Evolutionary conservation across 768 basidiomycete species (phyloP), one percentile per base, ranked within the genome.

Genomic region (Leccinellum albellum): DNA sequence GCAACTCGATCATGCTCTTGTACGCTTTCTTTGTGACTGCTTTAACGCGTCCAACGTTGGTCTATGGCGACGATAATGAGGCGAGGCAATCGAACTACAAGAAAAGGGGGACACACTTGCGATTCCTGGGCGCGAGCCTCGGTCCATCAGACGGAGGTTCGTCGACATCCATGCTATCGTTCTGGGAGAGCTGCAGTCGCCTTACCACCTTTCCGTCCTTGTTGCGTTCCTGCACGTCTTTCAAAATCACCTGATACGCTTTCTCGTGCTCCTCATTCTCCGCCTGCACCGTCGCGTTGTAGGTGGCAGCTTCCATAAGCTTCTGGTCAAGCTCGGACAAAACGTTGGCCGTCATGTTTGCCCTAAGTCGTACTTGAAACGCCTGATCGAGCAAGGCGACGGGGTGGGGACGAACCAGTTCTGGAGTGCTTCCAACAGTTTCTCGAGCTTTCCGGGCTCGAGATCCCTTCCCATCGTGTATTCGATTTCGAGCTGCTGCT

Each of bases 401-500:
- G 9, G 13, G 23, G 23, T 29, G 26, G 45, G 37, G 24, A 70
- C 84, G 57, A 47, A 88, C 89, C 90, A 92, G 59, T 83, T 78
- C 57, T 83, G 76, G 47, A 92, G 74, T 0, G 88, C 84, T 1
- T 74, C 73, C 44, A 91, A 71, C 2, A 93, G 70, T 21, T 73
- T 73, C 59, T 86, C 83, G 23, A 89, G 69, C 65, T 83, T 83
- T 10, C 83, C 85, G 1, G 88, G 87, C 51, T 87, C 87, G n/a
- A 98, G 76, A 73, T 99, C 96, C 54, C 96, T 75, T 0, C 96
- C 96, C 79, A 94, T 87, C 0, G 89, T 91, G 66, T 92, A 94
- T 72, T 96, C 91, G 33, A 98, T 86, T 71, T 96, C 91, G 56
- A 98, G 79, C 62, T 93, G 87, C 61, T 86, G 84, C 64, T 91